Base-by-base conservation (phyloP, 306 rosid genomes). In the Purshia tridentata region DNA sequence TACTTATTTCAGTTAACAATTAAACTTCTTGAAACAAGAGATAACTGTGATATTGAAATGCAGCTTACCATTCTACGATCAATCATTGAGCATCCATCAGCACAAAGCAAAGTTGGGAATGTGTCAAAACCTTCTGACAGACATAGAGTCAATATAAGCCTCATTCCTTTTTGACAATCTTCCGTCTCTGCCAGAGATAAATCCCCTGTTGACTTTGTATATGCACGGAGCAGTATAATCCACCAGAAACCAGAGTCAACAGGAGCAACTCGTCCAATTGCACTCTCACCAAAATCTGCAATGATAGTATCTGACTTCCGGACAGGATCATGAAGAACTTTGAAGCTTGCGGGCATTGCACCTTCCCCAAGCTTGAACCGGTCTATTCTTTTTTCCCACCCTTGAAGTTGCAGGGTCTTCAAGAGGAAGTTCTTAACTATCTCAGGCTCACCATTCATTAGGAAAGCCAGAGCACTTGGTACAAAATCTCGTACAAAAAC, bases 161-260 rank as follows among this genome's bases (percentile, higher is more conserved):
- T 92, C 89, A 92, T 92, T 76, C 97, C 96, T 86, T 89, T 92
- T 73, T 92, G 97, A 77, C 97, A 92, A n/a, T 80, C 86, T 49
- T 82, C 35, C 39, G 88, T 86, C 73, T 92, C 97, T 8, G 97
- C 89, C 63, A 92, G 83, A 65, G 90, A 48, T 58, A 89, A 67
- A 73, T 92, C 97, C 73, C 97, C 97, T 0, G 97, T 92, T 50
- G 97, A 89, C 84, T 89, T 92, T 67, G 97, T 92, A 77, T 92
- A 92, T 6, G 97, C 97, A 14, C 97, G 91, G 45, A 92, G 97
- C 67, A 92, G 75, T 77, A 92, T 92, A 80, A 92, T 92, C 97
- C 97, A 92, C 97, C 97, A 92, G 84, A 92, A 92, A 57, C 97
- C 97, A 65, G 97, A 92, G 82, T 92, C 97, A 70, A 92, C 97